Evolutionary conservation across 2,329 filamentous ascomycete species (phyloP), one percentile per base, ranked within the genome.

Genomic region (Canariomyces notabilis): DNA sequence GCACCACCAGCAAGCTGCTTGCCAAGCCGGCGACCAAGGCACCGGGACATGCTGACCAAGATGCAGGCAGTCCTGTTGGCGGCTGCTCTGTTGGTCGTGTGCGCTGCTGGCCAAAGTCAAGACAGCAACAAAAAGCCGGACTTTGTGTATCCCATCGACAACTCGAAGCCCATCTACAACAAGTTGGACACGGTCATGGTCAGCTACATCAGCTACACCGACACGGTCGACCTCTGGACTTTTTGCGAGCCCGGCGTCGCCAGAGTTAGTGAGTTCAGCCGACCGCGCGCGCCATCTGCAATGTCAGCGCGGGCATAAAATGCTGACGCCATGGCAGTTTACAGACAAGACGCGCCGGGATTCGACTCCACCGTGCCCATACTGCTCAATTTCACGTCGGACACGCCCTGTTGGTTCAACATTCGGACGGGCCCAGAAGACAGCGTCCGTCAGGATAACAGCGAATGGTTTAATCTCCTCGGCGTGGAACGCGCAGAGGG

Each of bases 161-260:
- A 38, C 2, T 46, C 43, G 2, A 35, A 22, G 6, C 6, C 35
- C 18, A 26, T 43, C 11, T 51, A 41, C 36, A 34, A 49, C 22
- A 41, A 9, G 12, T n/a, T 42, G 40, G 49, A 49, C 46, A 51
- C 49, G 16, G 38, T 49, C n/a, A 34, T 46, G 20, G 49, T 49
- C 29, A 38, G 37, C 4, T 51, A 51, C 39, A 35, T n/a, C 5
- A 18, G n/a, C 37, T 37, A 18, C 19, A 37, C 34, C 22, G 42
- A 46, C 2, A 39, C 12, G 2, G 49, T 12, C 1, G 22, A 26
- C 1, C 31, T 51, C 14, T 49, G 18, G 11, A 46, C 39, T 1
- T 51, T 51, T 23, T 51, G 49, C 23, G 3, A 44, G 14, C 46
- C 46, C 2, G 38, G 39, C 6, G 22, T 16, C 16, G 38, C 12